Base-by-base conservation (phyloP, 2,329 filamentous ascomycete genomes). In the Microdochium bolleyi region DNA sequence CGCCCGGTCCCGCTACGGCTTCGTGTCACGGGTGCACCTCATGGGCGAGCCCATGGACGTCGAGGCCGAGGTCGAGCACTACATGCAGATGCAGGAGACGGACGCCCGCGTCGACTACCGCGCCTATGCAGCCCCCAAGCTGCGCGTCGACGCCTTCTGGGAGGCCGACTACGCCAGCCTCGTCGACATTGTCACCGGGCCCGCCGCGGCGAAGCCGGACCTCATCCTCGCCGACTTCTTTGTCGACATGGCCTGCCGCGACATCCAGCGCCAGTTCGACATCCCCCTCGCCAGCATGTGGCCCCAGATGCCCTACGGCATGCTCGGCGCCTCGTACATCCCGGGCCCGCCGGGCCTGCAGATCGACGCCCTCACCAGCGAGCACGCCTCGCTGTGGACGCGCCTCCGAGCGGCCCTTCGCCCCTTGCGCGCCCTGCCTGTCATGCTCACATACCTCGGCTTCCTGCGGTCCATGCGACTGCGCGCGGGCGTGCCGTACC, bases 201-300 rank as follows among this genome's bases (percentile, higher is more conserved):
- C 19, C 57, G 51, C 54, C 50, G 55, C 4, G 56, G 52, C 1
- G 64, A 58, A 60, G 13, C 72, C 72, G 0, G 65, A 69, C 55
- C 64, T 74, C 51, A 70, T 75, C 24, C 52, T 75, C 2, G 68
- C 70, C 0, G 72, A 75, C 51, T 75, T 72, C 62, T 72, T 74
- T 38, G 70, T 69, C 25, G 71, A 75, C 7, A 64, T 67, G 3
- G 71, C 70, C 0, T 69, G 64, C 2, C 60, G 65, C 48, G 73
- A 75, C 52, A 71, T 75, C 49, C 62, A 66, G 5, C 53, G 59
- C 19, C 62, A 74, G 56, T 66, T 67, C 32, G 57, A 60, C 14
- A 54, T 74, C 3, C 71, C 71, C 2, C 58, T 74, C 4, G 70
- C 71, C 10, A 62, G 66, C 24, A 60, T 72, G 11, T 71, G 66